phyloP scores from a whole-genome alignment of 1,139 yeast species.

The Debaryomyces psychrophilus region DNA sequence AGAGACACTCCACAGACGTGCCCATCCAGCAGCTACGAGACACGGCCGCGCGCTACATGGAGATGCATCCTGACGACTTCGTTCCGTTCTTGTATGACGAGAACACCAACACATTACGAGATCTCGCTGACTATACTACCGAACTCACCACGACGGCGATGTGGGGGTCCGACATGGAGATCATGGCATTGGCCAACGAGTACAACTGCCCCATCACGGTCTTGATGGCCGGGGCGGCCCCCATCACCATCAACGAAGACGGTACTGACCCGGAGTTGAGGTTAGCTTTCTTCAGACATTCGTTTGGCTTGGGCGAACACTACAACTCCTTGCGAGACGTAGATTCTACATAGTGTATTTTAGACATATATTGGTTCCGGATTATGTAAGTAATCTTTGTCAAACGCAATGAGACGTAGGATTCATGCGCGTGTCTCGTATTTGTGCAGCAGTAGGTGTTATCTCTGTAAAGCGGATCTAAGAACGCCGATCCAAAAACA shows the following conservation, averaged over 20 bases:
- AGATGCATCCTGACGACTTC: slow-evolving; percentile 66
- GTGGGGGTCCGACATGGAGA: slow-evolving; percentile 98
- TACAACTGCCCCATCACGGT: slow-evolving; percentile 75
- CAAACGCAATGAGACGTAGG: not conserved
- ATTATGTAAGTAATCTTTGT: not conserved
- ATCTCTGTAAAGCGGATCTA: not conserved
- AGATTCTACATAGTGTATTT: not conserved
- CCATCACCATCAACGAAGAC: slow-evolving; percentile 59
- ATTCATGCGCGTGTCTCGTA: not conserved
- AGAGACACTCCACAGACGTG: slow-evolving; percentile 46
- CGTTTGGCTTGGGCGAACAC: slow-evolving; percentile 91
- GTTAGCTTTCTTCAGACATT: slow-evolving; percentile 81
- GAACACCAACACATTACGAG: slow-evolving; percentile 59
- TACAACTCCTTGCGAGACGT: slow-evolving; percentile 78
- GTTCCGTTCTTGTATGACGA: slow-evolving; percentile 85
- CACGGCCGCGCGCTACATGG: slow-evolving; percentile 68
- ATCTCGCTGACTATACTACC: slow-evolving; percentile 68
- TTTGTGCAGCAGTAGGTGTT: not conserved
- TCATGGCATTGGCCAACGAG: slow-evolving; percentile 72
- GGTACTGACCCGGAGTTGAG: slow-evolving; percentile 56
- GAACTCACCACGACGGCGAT: slow-evolving; percentile 74
- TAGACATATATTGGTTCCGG: not conserved
- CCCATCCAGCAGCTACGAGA: slow-evolving; percentile 60
- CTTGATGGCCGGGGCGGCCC: slow-evolving; percentile 73
- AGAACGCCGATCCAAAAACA: not conserved